Conservation (phyloP, 176 grass and related monocot genomes). For the Ananas comosus region DNA sequence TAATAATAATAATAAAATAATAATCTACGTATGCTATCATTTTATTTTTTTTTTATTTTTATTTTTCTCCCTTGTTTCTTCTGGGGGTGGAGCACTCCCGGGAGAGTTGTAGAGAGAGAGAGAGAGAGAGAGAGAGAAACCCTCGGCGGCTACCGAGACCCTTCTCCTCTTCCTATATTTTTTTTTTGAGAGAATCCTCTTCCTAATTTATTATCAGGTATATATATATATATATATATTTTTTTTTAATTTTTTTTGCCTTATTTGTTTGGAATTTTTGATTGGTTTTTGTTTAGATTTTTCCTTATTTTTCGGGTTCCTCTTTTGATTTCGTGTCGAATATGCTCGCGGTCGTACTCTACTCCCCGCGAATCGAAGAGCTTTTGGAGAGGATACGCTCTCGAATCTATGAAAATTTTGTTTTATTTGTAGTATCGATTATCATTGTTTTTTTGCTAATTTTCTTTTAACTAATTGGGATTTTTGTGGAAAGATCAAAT, state of each 20-base stretch:
- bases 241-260: background rate
- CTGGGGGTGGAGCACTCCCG: background rate
- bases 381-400: too few relatives aligned
- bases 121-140: background rate
- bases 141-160: slow-evolving; percentile 1
- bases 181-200: too few relatives aligned
- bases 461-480: background rate
- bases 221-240: too few relatives aligned
- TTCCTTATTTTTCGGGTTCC: background rate
- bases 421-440: background rate
- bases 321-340: too few relatives aligned
- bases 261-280: background rate
- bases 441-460: background rate
- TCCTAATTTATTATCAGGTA: background rate
- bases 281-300: background rate
- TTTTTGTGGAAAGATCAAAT: background rate
- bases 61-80: background rate
- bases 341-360: too few relatives aligned
- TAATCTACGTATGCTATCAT: background rate
- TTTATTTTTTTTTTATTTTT: background rate
- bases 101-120: too few relatives aligned
- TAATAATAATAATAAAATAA: background rate
- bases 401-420: too few relatives aligned
- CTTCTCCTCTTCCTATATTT: background rate
- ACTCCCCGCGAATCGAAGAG: too few relatives aligned